Base-by-base conservation (phyloP, 2,329 filamentous ascomycete species). In the Teratosphaeriaceae sp. region DNA sequence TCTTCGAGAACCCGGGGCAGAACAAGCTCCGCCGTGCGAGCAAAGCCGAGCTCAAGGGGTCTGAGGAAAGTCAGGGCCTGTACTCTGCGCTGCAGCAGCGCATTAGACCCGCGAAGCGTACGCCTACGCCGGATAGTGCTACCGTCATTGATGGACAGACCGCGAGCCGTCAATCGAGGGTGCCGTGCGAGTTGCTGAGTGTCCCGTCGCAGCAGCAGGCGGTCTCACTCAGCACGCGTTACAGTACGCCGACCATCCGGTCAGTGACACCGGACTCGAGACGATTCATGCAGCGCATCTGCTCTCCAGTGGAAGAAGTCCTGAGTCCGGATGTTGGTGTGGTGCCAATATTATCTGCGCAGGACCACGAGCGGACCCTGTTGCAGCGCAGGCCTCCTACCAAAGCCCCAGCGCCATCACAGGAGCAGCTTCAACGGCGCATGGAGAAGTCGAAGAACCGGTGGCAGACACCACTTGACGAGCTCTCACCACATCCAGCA, bases 11-110 rank as follows among this genome's bases (percentile, higher is more conserved):
- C 1, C 50, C 55, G 3, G 53, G 57, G 12, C 53, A 48, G 19
- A 55, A 56, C 44, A 54, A 47, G 27, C 47, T 59, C 11, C 57
- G 52, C 21, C 52, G 53, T 8, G 21, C 54, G n/a, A 63, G 60
- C 41, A 55, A 53, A 24, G 41, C 47, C 13, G 49, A 60, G 42
- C 44, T 53, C 26, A 53, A 43, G 50, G 53, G 29, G 53, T 40
- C 65, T 0, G 65, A 78, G 19, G 72, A 81, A 44, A 79, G 76
- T 46, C 71, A 79, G 29, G 71, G 74, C 26, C 70, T 84, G 2
- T 84, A 81, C 53, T 78, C 77, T 5, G 80, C 79, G 1, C 64
- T 85, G n/a, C 54, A 57, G 38, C 52, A 53, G 30, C 57, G 56
- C 6, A 76, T 84, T 63, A 75, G 75, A 13, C 52, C 55, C 4